Evolutionary conservation across 345 rosid species (phyloP).

Genomic region (Citrus australasica): DNA sequence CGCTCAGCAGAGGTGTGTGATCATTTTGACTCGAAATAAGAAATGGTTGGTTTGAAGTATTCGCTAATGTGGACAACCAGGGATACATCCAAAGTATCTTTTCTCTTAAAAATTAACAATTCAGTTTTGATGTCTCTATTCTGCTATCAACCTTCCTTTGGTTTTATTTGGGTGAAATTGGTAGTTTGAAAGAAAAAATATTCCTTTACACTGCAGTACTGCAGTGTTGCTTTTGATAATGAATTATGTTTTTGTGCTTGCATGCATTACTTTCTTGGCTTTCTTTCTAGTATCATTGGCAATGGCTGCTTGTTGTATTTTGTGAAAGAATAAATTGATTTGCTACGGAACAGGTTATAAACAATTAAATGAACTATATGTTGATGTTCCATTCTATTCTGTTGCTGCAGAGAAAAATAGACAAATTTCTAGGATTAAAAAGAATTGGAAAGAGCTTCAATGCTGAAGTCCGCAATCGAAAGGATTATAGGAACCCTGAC

Average conservation of each 20-base stretch:
- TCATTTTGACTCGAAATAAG: neutral
- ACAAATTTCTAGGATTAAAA: constrained; percentile 75
- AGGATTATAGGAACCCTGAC: constrained; percentile 94
- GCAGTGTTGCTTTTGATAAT: neutral
- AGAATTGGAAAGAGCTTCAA: constrained; percentile 91
- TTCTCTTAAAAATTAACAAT: neutral
- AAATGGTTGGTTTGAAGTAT: neutral
- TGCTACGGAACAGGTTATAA: neutral
- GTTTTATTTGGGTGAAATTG: neutral
- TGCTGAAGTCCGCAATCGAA: constrained; percentile 89
- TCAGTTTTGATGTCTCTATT: neutral
- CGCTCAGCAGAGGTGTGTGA: neutral
- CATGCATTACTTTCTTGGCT: neutral
- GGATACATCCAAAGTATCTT: neutral
- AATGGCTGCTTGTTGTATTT: neutral
- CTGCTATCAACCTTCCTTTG: neutral
- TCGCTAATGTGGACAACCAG: neutral
- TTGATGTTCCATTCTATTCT: neutral
- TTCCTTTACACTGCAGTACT: neutral
- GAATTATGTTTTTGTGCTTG: neutral
- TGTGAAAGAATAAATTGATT: neutral
- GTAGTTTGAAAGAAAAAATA: neutral
- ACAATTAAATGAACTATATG: neutral
- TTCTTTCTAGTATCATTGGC: neutral
- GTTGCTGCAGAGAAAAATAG: constrained; percentile 61